A percentile compares a stretch with the other conserved stretches of the same genome.
These are phyloP conservation scores for Vishniacozyma victoriae DNA, from an alignment of 768 basidiomycete genomes.

Conservation along the genomic window DNA sequence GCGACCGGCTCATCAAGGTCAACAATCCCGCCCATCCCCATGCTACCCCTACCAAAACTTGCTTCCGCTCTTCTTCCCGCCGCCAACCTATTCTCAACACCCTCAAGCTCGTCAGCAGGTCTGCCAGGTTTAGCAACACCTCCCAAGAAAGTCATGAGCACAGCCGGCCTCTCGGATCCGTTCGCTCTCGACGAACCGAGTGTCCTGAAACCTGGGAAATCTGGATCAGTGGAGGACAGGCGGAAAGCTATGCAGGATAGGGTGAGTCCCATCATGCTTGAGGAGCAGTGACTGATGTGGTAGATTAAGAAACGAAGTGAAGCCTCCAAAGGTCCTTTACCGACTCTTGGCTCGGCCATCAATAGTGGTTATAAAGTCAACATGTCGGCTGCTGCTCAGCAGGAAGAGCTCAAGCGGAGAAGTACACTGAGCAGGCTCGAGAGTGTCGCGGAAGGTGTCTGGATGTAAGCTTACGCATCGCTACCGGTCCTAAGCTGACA, in stretches of 20 bases:
- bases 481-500: no score
- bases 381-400: constrained; percentile 24
- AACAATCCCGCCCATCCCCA: constrained; percentile 34
- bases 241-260: constrained; percentile 42
- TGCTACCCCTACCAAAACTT: constrained; percentile 32
- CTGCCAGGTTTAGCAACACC: not conserved
- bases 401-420: constrained; percentile 43
- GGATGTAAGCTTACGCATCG: constrained; percentile 41
- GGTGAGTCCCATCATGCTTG: constrained; percentile 17
- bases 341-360: constrained; percentile 21
- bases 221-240: constrained; percentile 37
- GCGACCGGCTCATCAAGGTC: constrained; percentile 15
- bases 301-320: constrained; percentile 23
- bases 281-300: not conserved
- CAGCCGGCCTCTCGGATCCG: constrained; percentile 26
- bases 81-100: constrained; percentile 23
- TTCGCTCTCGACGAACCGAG: constrained; percentile 28
- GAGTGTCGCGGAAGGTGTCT: constrained; percentile 45
- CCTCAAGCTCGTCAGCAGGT: not conserved
- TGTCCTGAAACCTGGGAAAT: constrained; percentile 1
- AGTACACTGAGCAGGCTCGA: constrained; percentile 45
- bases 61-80: constrained; percentile 24
- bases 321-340: constrained; percentile 24
- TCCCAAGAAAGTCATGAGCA: not conserved
- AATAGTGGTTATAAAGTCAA: constrained; percentile 10